Percentiles rank a stretch among this genome's conserved stretches.
Evolutionary conservation across 495 filamentous ascomycete genomes (phyloP).

Genomic region (Penicillium taxi): DNA sequence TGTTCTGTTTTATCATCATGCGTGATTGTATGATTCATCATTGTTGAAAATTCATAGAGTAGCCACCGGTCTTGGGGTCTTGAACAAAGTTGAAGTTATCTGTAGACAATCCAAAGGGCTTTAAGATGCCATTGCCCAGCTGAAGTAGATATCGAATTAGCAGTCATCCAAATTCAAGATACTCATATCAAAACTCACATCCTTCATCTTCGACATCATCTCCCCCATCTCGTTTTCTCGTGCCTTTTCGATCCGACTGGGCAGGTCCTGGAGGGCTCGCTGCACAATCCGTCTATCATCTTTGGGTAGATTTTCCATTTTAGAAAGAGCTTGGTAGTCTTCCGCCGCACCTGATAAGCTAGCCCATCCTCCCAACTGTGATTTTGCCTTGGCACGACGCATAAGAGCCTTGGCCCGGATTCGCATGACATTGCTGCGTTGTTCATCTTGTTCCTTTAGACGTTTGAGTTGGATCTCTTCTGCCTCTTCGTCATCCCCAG

Average conservation of each 20-base stretch:
- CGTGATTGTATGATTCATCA: too few species aligned
- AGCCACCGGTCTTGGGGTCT: slow-evolving; percentile 81
- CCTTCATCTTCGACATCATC: slow-evolving; percentile 95
- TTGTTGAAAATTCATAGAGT: slow-evolving; percentile 79
- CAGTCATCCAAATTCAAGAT: too few species aligned
- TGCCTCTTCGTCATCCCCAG: slow-evolving; percentile 49
- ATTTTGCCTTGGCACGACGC: slow-evolving; percentile 69
- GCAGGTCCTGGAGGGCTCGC: slow-evolving; percentile 54
- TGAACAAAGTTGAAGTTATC: slow-evolving; percentile 91
- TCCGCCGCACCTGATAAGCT: slow-evolving; percentile 74
- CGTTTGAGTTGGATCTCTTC: slow-evolving; percentile 50
- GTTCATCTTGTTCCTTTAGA: slow-evolving; percentile 42
- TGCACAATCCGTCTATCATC: slow-evolving; percentile 61
- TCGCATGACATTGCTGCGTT: slow-evolving; percentile 57
- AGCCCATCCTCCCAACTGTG: slow-evolving; percentile 67
- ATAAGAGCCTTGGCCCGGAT: slow-evolving; percentile 80
- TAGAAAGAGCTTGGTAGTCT: slow-evolving; percentile 56
- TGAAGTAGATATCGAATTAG: too few species aligned
- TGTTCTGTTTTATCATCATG: too few species aligned
- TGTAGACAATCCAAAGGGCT: slow-evolving; percentile 86
- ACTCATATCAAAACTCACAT: slow-evolving; percentile 57
- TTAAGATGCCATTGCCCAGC: slow-evolving; percentile 85
- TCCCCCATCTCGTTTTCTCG: slow-evolving; percentile 82
- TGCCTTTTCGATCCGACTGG: slow-evolving; percentile 59
- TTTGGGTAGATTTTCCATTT: slow-evolving; percentile 49